Conservation (phyloP, 441 rosid species). For the Arabidopsis hybrid region DNA sequence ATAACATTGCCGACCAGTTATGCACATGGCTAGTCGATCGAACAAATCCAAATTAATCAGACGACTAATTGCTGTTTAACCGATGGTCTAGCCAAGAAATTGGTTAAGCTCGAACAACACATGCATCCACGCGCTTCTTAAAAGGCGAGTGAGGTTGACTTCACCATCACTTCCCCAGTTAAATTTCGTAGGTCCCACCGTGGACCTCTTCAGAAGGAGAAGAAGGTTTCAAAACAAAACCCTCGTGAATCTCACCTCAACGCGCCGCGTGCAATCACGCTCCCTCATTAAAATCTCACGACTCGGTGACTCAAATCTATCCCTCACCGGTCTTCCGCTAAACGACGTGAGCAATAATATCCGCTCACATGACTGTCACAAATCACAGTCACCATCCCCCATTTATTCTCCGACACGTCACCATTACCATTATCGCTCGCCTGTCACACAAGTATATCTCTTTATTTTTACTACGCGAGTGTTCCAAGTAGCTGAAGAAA, state of each 20-base stretch:
- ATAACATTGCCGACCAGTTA: background rate
- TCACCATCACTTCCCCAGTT: constrained; percentile 19
- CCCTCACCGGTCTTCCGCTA: constrained; percentile 34
- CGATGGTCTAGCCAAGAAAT: background rate
- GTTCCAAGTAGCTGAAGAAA: constrained; percentile 9
- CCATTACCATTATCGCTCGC: constrained; percentile 6
- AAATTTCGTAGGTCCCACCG: constrained; percentile 34
- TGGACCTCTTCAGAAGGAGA: constrained; percentile 1
- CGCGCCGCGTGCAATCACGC: constrained; percentile 38
- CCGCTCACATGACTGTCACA: constrained; percentile 43
- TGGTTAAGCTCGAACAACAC: constrained; percentile 12
- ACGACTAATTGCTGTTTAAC: background rate
- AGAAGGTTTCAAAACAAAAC: constrained; percentile 21
- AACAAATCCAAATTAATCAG: too few species aligned
- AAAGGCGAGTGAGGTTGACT: constrained; percentile 42
- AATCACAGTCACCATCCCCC: constrained; percentile 35
- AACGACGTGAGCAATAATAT: constrained; percentile 37
- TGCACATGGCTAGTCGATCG: constrained; percentile 2
- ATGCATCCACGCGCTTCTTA: background rate
- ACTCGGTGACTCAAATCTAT: constrained; percentile 5
- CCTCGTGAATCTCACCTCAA: constrained; percentile 41
- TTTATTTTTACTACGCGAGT: constrained; percentile 11
- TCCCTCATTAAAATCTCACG: constrained; percentile 12
- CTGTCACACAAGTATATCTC: constrained; percentile 35
- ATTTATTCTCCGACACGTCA: constrained; percentile 38